Evolutionary conservation across 148 eudicot species (phyloP), one percentile per base, ranked within the genome.

Genomic region (Simmondsia chinensis): DNA sequence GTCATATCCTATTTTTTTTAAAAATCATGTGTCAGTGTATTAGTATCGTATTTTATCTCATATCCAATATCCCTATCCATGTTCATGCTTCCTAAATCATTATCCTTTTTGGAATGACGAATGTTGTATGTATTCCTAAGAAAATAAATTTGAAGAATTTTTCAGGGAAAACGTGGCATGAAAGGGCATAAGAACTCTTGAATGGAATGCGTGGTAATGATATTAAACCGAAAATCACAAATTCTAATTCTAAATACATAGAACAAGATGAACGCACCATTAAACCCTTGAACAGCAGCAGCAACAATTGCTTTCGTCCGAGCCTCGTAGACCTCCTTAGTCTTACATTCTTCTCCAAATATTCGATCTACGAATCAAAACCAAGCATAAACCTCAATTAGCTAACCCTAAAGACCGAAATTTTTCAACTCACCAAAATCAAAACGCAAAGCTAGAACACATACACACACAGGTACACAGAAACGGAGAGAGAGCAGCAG

Each of bases 251-350:
- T 20, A 8, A 12, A 4, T 6, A 54, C 20, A 29, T 29, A 12
- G 7, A 37, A 20, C n/a, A 14, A 39, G 31, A 16, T 21, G 16
- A 46, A 9, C 31, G 3, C 50, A 89, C 97, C 97, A 39, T 91
- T 91, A 30, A 91, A 91, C 18, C 97, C 97, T 14, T 66, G 62
- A 56, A 89, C 87, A 7, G 95, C 95, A 2, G 97, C 95, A 1
- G 68, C 64, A 7, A 91, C 97, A 32, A 91, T 82, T 18, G 82
- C 83, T 55, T 68, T 68, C 1, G 95, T 85, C 10, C 83, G 76
- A 52, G 83, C 73, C 44, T 68, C 70, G 20, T 91, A 91, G 0
- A 91, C 88, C 30, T 85, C 83, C 9, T 43, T 48, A 7, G 94
- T 91, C 51, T 43, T 82, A 29, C 84, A 76, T 1, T 77, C 71